Evolutionary conservation across 768 basidiomycete genomes (phyloP).

Genomic region (Tubosaeta brunneosetosa): DNA sequence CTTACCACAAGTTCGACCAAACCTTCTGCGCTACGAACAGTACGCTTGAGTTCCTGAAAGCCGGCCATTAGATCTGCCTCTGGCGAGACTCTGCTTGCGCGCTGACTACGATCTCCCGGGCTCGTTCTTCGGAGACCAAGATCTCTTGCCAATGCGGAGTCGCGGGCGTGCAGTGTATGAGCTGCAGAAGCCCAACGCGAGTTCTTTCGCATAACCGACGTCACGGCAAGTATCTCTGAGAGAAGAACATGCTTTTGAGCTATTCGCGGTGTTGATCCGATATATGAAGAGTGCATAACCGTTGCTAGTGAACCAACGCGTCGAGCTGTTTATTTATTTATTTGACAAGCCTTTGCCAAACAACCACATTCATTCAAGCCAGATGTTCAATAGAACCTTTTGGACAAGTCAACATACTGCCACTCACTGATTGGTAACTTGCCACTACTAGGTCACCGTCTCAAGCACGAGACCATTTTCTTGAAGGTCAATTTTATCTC

Average conservation of each 20-base stretch:
- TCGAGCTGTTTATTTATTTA: slow-evolving; percentile 20
- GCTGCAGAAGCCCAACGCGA: slow-evolving; percentile 87
- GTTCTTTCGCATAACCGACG: slow-evolving; percentile 95
- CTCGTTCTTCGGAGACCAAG: slow-evolving; percentile 67
- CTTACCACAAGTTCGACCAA: slow-evolving; percentile 17
- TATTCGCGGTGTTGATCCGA: slow-evolving; percentile 26
- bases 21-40: slow-evolving; percentile 67
- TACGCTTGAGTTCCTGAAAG: slow-evolving; percentile 80
- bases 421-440: too few species aligned
- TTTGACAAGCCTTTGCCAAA: slow-evolving; percentile 24
- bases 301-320: background rate
- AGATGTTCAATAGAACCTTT: too few species aligned
- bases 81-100: slow-evolving; percentile 48
- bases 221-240: slow-evolving; percentile 88
- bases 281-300: slow-evolving; percentile 16
- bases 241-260: slow-evolving; percentile 77
- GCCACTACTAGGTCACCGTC: too few species aligned
- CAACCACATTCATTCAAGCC: slow-evolving; percentile 2
- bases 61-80: slow-evolving; percentile 87
- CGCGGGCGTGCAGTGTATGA: slow-evolving; percentile 55
- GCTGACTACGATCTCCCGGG: slow-evolving; percentile 39
- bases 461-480: too few species aligned
- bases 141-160: slow-evolving; percentile 66
- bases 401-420: too few species aligned
- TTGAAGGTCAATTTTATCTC: too few species aligned